Percentiles rank a stretch among this genome's conserved stretches.
phyloP scores from a whole-genome alignment of 108 stramenopile species.

The Nitzschia putrida region DNA sequence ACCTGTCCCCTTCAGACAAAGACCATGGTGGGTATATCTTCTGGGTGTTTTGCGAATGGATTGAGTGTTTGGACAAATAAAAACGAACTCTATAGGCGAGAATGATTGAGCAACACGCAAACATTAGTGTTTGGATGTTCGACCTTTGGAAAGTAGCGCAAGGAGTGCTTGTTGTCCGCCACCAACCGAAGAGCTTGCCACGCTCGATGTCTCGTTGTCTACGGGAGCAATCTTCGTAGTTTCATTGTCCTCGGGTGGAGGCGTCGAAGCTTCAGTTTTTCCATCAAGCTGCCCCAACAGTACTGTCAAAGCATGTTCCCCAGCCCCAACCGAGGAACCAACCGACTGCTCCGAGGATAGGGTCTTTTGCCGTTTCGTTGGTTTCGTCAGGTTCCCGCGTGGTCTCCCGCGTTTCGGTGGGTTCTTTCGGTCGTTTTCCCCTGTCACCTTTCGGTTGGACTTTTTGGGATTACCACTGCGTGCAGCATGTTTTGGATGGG shows the following conservation, averaged over 20 bases:
- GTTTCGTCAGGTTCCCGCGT: background rate
- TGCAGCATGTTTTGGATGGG: background rate
- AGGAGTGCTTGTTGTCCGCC: slow-evolving; percentile 5
- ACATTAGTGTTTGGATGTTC: background rate
- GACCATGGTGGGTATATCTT: no score
- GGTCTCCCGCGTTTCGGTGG: background rate
- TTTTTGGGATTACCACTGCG: background rate
- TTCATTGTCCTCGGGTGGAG: background rate
- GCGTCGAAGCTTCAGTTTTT: background rate
- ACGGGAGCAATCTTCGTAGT: background rate
- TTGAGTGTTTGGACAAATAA: no score
- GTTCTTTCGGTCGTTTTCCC: background rate
- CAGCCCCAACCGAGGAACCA: slow-evolving; percentile 5
- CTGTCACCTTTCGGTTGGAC: background rate
- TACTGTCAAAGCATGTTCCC: background rate
- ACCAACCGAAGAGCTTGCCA: slow-evolving; percentile 4
- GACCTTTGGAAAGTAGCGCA: slow-evolving; percentile 11
- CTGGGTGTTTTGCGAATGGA: no score
- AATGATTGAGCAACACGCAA: no score
- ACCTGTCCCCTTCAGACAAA: no score
- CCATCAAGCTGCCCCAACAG: background rate
- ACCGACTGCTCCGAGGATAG: background rate
- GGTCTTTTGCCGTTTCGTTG: background rate
- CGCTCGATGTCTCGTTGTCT: background rate
- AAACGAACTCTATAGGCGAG: no score